Conservation (phyloP, 768 basidiomycete genomes). For the Auricularia sp. region DNA sequence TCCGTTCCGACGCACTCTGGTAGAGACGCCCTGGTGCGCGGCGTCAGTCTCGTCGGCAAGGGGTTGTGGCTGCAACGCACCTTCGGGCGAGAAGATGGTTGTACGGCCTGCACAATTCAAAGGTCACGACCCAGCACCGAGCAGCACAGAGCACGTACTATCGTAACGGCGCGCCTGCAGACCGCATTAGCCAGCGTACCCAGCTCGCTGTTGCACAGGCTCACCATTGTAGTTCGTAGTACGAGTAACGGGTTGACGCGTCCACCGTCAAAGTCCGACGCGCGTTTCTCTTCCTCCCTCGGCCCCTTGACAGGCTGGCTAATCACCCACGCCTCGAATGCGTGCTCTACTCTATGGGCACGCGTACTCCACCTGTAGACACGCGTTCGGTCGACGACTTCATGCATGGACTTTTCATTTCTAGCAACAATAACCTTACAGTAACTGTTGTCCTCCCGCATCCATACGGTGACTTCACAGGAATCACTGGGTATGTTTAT, state of each 20-base stretch:
- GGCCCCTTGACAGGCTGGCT: too few species aligned
- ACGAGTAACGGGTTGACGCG: not conserved
- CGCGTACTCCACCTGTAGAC: too few species aligned
- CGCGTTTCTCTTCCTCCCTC: not conserved
- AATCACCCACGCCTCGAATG: too few species aligned
- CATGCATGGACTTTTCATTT: too few species aligned
- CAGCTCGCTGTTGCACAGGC: not conserved
- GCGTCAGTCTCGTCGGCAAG: not conserved
- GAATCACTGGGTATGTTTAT: too few species aligned
- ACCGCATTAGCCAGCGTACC: not conserved
- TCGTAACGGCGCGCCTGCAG: constrained; percentile 85
- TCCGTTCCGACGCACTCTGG: constrained; percentile 57
- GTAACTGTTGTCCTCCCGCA: too few species aligned
- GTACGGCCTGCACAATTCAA: constrained; percentile 58
- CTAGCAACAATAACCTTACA: too few species aligned
- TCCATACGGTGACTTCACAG: too few species aligned
- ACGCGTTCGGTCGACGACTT: too few species aligned
- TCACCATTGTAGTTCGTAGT: not conserved
- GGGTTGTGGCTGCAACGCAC: constrained; percentile 28
- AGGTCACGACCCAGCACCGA: constrained; percentile 9
- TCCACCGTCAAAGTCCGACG: not conserved
- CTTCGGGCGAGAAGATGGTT: constrained; percentile 98
- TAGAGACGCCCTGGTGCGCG: constrained; percentile 73
- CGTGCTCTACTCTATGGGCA: too few species aligned
- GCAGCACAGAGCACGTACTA: constrained; percentile 45